These are phyloP conservation scores for Penicillium angulare DNA, from an alignment of 495 filamentous ascomycete species.

Conservation along the genomic window DNA sequence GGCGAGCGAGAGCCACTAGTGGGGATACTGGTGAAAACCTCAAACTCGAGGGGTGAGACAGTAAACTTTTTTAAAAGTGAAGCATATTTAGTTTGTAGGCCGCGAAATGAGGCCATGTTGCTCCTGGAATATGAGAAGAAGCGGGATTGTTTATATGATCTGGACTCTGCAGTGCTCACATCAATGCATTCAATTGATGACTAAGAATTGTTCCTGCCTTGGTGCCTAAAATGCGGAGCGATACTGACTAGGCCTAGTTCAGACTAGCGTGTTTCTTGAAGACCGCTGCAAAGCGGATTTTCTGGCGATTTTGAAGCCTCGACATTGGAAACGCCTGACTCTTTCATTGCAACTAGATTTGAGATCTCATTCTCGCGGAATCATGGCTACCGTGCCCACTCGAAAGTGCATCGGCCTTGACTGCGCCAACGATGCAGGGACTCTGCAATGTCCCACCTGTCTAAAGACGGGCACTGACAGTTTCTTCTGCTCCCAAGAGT, in stretches of 20 bases:
- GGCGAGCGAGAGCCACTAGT: conserved; percentile 20
- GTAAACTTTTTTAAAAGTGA: conserved; percentile 57
- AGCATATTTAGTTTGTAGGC: conserved; percentile 30
- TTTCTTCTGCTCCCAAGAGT: conserved; percentile 97
- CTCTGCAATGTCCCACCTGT: conserved; percentile 91
- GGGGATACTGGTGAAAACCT: conserved; percentile 57
- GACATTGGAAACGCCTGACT: no score
- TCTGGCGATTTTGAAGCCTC: not conserved
- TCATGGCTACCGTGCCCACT: conserved; percentile 36
- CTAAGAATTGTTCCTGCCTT: no score
- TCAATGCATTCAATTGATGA: no score
- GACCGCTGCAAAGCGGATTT: not conserved
- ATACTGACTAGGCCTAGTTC: not conserved
- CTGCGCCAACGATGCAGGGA: conserved; percentile 78
- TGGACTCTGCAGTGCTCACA: no score
- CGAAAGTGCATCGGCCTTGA: conserved; percentile 78
- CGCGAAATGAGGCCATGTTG: conserved; percentile 6
- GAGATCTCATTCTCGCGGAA: not conserved
- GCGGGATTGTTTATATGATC: no score
- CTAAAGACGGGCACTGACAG: conserved; percentile 86
- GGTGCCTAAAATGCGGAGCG: no score
- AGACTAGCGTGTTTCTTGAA: conserved; percentile 7
- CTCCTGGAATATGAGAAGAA: no score
- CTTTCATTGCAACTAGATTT: no score
- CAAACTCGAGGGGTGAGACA: conserved; percentile 53